phyloP scores from a whole-genome alignment of 2,329 filamentous ascomycete species.

The Endothia cerciana region DNA sequence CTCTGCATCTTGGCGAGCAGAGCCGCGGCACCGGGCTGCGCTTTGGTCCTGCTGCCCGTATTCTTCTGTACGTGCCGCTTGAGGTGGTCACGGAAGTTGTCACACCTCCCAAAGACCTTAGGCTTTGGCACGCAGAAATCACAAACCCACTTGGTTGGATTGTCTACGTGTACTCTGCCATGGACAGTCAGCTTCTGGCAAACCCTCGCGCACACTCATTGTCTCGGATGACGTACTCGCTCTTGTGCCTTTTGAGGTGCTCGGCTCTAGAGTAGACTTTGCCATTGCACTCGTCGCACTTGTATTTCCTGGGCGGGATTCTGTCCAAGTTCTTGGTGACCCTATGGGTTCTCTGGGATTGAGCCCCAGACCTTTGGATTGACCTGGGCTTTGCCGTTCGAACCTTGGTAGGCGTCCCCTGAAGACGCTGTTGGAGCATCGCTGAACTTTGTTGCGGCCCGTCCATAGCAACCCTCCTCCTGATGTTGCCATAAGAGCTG shows the following conservation, averaged over 20 bases:
- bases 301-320: slow-evolving; percentile 22
- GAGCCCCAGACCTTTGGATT: slow-evolving; percentile 8
- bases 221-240: slow-evolving; percentile 17
- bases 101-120: slow-evolving; percentile 24
- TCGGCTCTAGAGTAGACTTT: slow-evolving; percentile 25
- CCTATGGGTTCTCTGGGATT: slow-evolving; percentile 18
- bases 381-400: slow-evolving; percentile 24
- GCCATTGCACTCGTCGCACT: slow-evolving; percentile 25
- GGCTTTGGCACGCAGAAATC: slow-evolving; percentile 23
- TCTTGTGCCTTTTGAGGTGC: slow-evolving; percentile 27
- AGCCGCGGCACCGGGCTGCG: slow-evolving; percentile 20
- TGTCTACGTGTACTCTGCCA: slow-evolving; percentile 20
- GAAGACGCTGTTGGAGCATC: slow-evolving; percentile 26
- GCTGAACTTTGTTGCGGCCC: slow-evolving; percentile 26
- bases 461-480: slow-evolving; percentile 25
- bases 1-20: slow-evolving; percentile 26
- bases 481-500: slow-evolving; percentile 22
- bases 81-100: slow-evolving; percentile 28
- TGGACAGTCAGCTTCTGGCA: slow-evolving; percentile 1
- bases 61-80: slow-evolving; percentile 25
- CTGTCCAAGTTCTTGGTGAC: slow-evolving; percentile 25
- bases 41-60: slow-evolving; percentile 25
- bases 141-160: slow-evolving; percentile 25
- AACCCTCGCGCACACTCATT: background rate
- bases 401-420: slow-evolving; percentile 18